Evolutionary conservation across 176 grass and related monocot genomes (phyloP).

Genomic region (Hsuehochloa calcarea): DNA sequence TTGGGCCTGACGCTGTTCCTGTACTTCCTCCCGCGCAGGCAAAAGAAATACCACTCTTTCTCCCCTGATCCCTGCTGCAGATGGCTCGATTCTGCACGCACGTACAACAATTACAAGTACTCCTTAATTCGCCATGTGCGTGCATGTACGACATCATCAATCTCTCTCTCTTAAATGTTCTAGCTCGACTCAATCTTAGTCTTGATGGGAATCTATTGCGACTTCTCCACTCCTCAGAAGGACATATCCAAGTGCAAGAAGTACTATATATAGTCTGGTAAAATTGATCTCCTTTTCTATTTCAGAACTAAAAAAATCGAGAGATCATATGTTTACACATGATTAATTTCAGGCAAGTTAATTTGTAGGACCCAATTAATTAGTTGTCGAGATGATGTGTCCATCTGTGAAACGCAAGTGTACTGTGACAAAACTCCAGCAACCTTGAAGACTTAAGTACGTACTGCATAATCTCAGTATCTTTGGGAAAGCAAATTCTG

Average conservation of each 20-base stretch:
- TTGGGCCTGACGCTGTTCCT: constrained; percentile 74
- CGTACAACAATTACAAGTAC: background rate
- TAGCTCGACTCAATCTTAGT: background rate
- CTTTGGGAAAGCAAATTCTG: too few relatives aligned
- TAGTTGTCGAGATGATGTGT: background rate
- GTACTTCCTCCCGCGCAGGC: constrained; percentile 61
- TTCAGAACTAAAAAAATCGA: background rate
- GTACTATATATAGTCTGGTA: background rate
- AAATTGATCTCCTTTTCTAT: background rate
- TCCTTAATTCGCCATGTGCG: too few relatives aligned
- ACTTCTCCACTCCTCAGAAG: background rate
- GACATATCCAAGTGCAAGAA: background rate
- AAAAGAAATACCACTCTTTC: constrained; percentile 73
- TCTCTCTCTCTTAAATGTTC: background rate
- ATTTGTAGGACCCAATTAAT: background rate
- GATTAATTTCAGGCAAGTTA: background rate
- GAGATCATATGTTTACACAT: background rate
- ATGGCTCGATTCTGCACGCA: constrained; percentile 34
- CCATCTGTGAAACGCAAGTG: background rate
- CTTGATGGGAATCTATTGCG: background rate
- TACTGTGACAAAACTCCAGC: background rate
- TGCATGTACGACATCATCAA: background rate
- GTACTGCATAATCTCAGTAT: too few relatives aligned
- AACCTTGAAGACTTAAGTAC: too few relatives aligned
- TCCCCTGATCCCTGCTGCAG: constrained; percentile 30